These are phyloP conservation scores for Phialemonium atrogriseum DNA, from an alignment of 2,329 filamentous ascomycete species.

Conservation along the genomic window DNA sequence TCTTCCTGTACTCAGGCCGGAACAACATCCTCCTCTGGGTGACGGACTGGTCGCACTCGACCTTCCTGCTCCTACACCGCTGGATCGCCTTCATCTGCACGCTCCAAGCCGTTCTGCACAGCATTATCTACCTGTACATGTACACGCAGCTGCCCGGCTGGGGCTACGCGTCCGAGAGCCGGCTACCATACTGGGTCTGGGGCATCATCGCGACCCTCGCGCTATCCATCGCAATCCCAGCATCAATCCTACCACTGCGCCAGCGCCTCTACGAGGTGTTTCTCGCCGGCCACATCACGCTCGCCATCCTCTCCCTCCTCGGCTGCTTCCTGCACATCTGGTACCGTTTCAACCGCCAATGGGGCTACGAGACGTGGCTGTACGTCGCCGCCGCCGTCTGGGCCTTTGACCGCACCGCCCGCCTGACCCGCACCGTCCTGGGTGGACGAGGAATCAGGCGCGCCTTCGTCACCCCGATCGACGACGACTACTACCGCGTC, in stretches of 20 bases:
- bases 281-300: conserved; percentile 20
- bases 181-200: conserved; percentile 30
- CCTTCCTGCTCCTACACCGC: conserved; percentile 25
- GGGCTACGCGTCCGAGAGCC: conserved; percentile 12
- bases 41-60: conserved; percentile 26
- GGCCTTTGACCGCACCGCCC: conserved; percentile 19
- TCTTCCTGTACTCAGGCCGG: conserved; percentile 24
- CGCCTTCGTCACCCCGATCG: conserved; percentile 14
- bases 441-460: too few relatives aligned
- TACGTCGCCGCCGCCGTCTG: conserved; percentile 23
- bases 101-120: conserved; percentile 19
- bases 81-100: conserved; percentile 20
- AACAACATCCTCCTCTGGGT: conserved; percentile 27
- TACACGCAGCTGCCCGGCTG: conserved; percentile 13
- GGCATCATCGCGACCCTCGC: conserved; percentile 28
- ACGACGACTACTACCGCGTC: conserved; percentile 23
- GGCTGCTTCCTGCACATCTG: conserved; percentile 23
- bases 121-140: conserved; percentile 16
- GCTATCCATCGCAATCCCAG: conserved; percentile 18
- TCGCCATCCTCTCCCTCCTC: conserved; percentile 21
- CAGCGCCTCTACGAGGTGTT: conserved; percentile 29
- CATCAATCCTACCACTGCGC: conserved; percentile 26
- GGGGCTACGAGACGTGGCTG: conserved; percentile 29
- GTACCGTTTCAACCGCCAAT: conserved; percentile 23
- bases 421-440: conserved; percentile 17